These are phyloP conservation scores for Komagataella mondaviorum DNA, from an alignment of 805 yeast species.

Conservation along the genomic window DNA sequence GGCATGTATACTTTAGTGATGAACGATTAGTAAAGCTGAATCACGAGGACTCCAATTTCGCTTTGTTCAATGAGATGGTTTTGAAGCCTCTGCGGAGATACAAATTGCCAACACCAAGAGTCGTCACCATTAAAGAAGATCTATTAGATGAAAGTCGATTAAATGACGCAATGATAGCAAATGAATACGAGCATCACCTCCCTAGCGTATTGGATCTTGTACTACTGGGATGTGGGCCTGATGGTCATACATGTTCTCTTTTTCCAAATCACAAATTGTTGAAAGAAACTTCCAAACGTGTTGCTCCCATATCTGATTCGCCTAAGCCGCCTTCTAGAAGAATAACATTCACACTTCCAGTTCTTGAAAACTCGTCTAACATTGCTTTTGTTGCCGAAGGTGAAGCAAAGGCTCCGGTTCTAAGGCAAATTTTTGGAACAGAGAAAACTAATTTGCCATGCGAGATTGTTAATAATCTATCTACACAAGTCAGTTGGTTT, in stretches of 20 bases:
- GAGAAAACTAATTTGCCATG: slow-evolving; percentile 45
- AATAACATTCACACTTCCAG: slow-evolving; percentile 78
- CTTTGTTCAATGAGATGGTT: slow-evolving; percentile 56
- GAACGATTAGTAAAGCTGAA: slow-evolving; percentile 80
- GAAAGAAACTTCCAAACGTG: slow-evolving; percentile 32
- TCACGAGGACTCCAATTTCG: slow-evolving; percentile 78
- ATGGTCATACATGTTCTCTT: slow-evolving; percentile 88
- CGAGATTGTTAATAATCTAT: slow-evolving; percentile 53
- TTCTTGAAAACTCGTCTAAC: slow-evolving; percentile 34
- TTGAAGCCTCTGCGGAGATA: slow-evolving; percentile 30
- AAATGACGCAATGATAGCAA: slow-evolving; percentile 41
- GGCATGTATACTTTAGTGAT: slow-evolving; percentile 82
- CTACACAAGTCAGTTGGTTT: slow-evolving; percentile 62
- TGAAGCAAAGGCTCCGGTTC: slow-evolving; percentile 61
- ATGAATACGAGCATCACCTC: slow-evolving; percentile 43
- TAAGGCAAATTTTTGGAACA: slow-evolving; percentile 55
- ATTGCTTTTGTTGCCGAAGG: slow-evolving; percentile 88
- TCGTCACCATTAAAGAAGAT: slow-evolving; percentile 51
- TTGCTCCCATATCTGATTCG: slow-evolving; percentile 63
- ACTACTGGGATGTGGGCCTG: slow-evolving; percentile 87
- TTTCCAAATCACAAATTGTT: slow-evolving; percentile 76
- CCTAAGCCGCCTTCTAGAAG: slow-evolving; percentile 94
- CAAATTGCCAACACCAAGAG: slow-evolving; percentile 37
- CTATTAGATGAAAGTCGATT: slow-evolving; percentile 43
- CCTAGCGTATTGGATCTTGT: slow-evolving; percentile 53